phyloP scores from a whole-genome alignment of 306 rosid genomes.

The Psophocarpus tetragonolobus region DNA sequence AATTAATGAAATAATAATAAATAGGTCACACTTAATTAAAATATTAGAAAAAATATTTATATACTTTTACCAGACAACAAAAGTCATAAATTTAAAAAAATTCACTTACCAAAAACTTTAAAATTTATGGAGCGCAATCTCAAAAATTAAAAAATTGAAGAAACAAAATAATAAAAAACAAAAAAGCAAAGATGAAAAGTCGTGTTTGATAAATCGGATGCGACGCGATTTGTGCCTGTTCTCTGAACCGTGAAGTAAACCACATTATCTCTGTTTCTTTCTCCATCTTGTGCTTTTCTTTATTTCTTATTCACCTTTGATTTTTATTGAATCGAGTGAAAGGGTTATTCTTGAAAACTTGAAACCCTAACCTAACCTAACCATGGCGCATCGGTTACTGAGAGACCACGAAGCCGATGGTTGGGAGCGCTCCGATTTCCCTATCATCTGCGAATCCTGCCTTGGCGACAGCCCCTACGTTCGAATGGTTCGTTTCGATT shows the following conservation, averaged over 20 bases:
- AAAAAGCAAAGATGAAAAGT: too few relatives aligned
- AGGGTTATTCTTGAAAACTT: background rate
- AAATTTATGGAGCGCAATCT: too few relatives aligned
- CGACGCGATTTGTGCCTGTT: too few relatives aligned
- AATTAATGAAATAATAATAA: too few relatives aligned
- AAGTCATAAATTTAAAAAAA: too few relatives aligned
- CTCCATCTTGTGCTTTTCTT: background rate
- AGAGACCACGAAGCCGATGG: slow-evolving; percentile 66
- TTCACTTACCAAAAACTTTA: too few relatives aligned
- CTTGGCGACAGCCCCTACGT: slow-evolving; percentile 62
- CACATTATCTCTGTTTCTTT: background rate
- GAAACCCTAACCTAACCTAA: background rate
- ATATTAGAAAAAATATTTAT: too few relatives aligned
- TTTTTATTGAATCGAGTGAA: background rate
- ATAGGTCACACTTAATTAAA: too few relatives aligned
- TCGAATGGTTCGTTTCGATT: slow-evolving; percentile 46
- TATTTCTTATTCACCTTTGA: background rate
- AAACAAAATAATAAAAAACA: too few relatives aligned
- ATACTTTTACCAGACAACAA: too few relatives aligned
- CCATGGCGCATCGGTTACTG: slow-evolving; percentile 59
- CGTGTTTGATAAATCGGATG: too few relatives aligned
- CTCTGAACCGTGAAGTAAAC: background rate
- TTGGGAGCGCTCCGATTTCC: slow-evolving; percentile 67
- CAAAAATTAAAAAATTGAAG: too few relatives aligned
- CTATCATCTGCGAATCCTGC: slow-evolving; percentile 63